Base-by-base conservation (phyloP, 1,139 yeast species). In the Yamadazyma dendronema region DNA sequence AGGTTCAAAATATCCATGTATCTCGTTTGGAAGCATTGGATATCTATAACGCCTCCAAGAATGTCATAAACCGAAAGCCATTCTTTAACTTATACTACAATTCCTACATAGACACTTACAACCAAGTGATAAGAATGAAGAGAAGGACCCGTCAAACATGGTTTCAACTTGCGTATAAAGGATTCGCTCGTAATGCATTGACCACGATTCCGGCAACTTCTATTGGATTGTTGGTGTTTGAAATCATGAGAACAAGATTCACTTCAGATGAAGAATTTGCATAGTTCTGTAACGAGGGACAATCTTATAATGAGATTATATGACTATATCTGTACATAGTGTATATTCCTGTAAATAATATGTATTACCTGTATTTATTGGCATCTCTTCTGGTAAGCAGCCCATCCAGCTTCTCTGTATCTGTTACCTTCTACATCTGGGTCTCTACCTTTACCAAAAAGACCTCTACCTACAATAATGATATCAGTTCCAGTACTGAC, bases 401-500 rank as follows among this genome's bases (percentile, higher is more conserved):
- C 73, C 98, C 98, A 92, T 3, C 97, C 97, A 10, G 97, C 97
- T 40, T 77, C 77, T 64, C 86, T 79, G 63, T 94, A 94, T 56
- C 98, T 78, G 54, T 81, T 74, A 26, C 96, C 95, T 62, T 94
- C 97, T 3, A 69, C 84, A 1, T 68, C 72, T 6, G 97, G 96
- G 56, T 92, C 95, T 64, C 97, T 81, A 11, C 95, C 97, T 55
- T 88, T 86, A n/a, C 94, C 97, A 59, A 86, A 89, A 41, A 94
- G 72, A 0, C 98, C 98, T 61, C 99, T 79, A 9, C 99, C 99
- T 14, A 94, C 99, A 59, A 94, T 94, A 39, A 94, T 89, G 38
- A 94, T 77, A 60, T 94, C 99, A 2, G 95, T 76, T 13, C 98
- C 98, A 4, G 84, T 79, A 17, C 77, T 59, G 7, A 87, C 69